Evolutionary conservation across 2,329 filamentous ascomycete genomes (phyloP).

Genomic region (Phaeosphaeriaceae sp.): DNA sequence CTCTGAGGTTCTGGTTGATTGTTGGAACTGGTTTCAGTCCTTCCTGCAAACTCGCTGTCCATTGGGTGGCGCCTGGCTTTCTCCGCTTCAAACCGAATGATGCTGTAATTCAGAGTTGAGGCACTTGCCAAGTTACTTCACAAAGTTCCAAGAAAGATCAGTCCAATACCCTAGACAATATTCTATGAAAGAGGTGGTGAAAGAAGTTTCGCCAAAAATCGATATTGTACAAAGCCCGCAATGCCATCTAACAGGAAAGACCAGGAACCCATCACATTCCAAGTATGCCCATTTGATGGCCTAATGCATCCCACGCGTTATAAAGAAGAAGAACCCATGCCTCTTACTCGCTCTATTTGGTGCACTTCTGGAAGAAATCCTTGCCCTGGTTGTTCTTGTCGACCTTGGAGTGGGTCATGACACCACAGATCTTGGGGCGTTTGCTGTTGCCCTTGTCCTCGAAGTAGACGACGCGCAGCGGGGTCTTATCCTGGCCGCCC

Average conservation of each 20-base stretch:
- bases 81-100: background rate
- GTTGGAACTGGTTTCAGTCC: background rate
- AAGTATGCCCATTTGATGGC: too few species aligned
- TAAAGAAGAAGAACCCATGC: too few species aligned
- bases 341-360: background rate
- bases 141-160: background rate
- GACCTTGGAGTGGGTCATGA: conserved; percentile 1
- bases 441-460: conserved; percentile 1
- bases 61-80: background rate
- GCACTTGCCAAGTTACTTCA: background rate
- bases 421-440: background rate
- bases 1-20: too few species aligned
- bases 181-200: background rate
- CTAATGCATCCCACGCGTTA: too few species aligned
- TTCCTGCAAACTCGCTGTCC: background rate
- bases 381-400: background rate
- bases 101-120: background rate
- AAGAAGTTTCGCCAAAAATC: too few species aligned
- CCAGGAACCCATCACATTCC: too few species aligned
- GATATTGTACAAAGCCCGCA: too few species aligned
- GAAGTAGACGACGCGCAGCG: background rate
- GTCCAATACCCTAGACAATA: background rate
- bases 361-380: background rate
- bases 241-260: too few species aligned
- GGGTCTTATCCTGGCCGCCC: background rate